Evolutionary conservation across 768 basidiomycete species (phyloP).

Genomic region (Pilatotrama ljubarskyi): DNA sequence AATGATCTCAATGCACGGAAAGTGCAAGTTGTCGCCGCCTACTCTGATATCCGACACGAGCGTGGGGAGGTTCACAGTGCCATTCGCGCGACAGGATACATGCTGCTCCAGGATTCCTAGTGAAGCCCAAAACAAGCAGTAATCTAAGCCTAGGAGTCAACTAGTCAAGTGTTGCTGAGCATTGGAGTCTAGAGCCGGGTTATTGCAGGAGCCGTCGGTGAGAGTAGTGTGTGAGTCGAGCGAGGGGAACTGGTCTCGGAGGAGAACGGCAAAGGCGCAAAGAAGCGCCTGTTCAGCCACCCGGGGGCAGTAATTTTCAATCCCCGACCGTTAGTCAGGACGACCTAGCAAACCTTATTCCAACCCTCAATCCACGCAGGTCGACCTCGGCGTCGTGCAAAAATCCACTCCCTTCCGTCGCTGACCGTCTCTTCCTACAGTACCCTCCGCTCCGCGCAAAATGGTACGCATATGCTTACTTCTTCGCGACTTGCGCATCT

Average conservation of each 20-base stretch:
- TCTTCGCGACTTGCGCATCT: background rate
- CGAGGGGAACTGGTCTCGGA: background rate
- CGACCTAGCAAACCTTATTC: slow-evolving; percentile 23
- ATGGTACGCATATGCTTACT: slow-evolving; percentile 26
- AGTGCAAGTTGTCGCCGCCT: no score
- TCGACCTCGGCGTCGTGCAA: slow-evolving; percentile 28
- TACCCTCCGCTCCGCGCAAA: slow-evolving; percentile 19
- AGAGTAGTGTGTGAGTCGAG: no score
- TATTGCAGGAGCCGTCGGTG: background rate
- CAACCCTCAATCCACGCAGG: slow-evolving; percentile 24
- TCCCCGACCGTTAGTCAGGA: slow-evolving; percentile 19
- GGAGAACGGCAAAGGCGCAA: background rate
- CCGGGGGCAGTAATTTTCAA: slow-evolving; percentile 14
- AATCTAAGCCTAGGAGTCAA: no score
- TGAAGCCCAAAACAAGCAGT: no score
- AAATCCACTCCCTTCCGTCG: slow-evolving; percentile 23
- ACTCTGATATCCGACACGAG: no score
- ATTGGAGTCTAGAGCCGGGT: background rate
- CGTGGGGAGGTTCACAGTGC: no score
- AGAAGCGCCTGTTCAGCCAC: slow-evolving; percentile 20
- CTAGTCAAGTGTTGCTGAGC: no score
- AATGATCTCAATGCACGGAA: no score
- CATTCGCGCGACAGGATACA: no score
- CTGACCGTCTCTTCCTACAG: slow-evolving; percentile 19
- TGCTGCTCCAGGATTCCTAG: no score